Evolutionary conservation across 1,284 basidiomycete species (phyloP).

Genomic region (Hypsizygus ulmarius): DNA sequence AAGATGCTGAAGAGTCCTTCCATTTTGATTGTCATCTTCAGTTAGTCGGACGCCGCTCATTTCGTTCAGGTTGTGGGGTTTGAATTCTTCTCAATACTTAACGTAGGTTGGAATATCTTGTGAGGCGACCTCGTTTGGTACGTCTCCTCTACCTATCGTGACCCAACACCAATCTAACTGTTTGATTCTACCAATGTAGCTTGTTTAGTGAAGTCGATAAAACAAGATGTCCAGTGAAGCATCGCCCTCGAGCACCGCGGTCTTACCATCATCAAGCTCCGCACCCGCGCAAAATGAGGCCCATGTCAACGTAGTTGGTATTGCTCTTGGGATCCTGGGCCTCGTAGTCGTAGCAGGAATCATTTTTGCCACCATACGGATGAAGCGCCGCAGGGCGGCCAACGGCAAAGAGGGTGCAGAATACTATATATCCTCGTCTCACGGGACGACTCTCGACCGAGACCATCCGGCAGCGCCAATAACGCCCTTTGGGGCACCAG

Average conservation of each 20-base stretch:
- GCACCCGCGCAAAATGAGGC: conserved; percentile 1
- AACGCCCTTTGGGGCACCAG: conserved; percentile 32
- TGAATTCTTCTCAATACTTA: neutral
- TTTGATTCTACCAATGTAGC: too few relatives aligned
- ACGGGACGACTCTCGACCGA: conserved; percentile 23
- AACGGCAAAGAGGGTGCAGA: conserved; percentile 12
- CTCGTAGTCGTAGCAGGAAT: conserved; percentile 12
- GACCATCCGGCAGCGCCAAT: conserved; percentile 33
- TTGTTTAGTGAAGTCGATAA: neutral
- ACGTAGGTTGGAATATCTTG: neutral
- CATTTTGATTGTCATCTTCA: conserved; percentile 1
- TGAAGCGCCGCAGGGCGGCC: conserved; percentile 23
- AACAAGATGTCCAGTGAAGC: conserved; percentile 9
- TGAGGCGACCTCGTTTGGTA: neutral
- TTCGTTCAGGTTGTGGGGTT: conserved; percentile 23
- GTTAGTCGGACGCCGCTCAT: conserved; percentile 28
- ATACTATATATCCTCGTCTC: conserved; percentile 18
- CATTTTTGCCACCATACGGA: conserved; percentile 20
- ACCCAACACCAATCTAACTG: too few relatives aligned
- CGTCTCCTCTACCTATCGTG: too few relatives aligned
- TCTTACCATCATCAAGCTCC: conserved; percentile 5
- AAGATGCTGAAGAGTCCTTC: neutral
- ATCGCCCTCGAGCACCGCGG: conserved; percentile 5
- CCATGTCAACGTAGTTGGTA: conserved; percentile 9
- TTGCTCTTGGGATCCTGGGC: conserved; percentile 15